A percentile compares a stretch with the other conserved stretches of the same genome.
Evolutionary conservation across 2,329 filamentous ascomycete genomes (phyloP).

Genomic region (Lizonia empirigonia): DNA sequence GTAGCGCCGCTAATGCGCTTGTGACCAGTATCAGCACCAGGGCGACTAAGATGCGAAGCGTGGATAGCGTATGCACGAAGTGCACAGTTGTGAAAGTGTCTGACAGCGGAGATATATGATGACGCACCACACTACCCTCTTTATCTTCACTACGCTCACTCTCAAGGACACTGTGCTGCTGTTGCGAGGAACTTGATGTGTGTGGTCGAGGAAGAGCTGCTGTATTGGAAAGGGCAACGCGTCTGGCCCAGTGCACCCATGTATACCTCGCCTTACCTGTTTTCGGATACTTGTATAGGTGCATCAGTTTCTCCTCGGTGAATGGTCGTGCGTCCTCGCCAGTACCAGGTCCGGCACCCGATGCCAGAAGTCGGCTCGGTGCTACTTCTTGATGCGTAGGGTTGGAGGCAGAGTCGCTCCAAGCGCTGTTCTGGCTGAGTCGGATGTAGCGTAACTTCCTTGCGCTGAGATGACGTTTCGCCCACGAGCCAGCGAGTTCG

Average conservation of each 20-base stretch:
- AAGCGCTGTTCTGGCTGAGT: slow-evolving; percentile 21
- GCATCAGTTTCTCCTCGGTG: slow-evolving; percentile 48
- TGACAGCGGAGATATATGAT: neutral
- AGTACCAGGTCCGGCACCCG: slow-evolving; percentile 13
- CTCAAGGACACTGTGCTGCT: neutral
- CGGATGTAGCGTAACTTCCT: slow-evolving; percentile 27
- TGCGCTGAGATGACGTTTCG: slow-evolving; percentile 28
- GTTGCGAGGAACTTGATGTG: neutral
- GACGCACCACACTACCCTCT: slow-evolving; percentile 6
- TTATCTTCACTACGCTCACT: slow-evolving; percentile 7
- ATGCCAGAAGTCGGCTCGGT: slow-evolving; percentile 19
- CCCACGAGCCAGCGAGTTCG: slow-evolving; percentile 30
- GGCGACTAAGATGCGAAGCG: slow-evolving; percentile 20
- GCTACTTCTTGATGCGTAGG: neutral
- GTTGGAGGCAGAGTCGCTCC: slow-evolving; percentile 22
- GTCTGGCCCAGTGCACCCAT: slow-evolving; percentile 53
- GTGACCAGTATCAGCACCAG: slow-evolving; percentile 23
- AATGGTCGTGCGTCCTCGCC: slow-evolving; percentile 31
- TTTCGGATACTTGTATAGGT: slow-evolving; percentile 41
- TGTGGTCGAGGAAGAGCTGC: neutral
- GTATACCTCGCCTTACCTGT: slow-evolving; percentile 47
- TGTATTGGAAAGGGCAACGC: slow-evolving; percentile 29
- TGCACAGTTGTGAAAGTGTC: slow-evolving; percentile 31
- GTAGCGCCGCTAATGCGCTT: slow-evolving; percentile 22
- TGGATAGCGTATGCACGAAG: slow-evolving; percentile 31